Base-by-base conservation (phyloP, 2,329 filamentous ascomycete genomes). In the Davidsoniella eucalypti region DNA sequence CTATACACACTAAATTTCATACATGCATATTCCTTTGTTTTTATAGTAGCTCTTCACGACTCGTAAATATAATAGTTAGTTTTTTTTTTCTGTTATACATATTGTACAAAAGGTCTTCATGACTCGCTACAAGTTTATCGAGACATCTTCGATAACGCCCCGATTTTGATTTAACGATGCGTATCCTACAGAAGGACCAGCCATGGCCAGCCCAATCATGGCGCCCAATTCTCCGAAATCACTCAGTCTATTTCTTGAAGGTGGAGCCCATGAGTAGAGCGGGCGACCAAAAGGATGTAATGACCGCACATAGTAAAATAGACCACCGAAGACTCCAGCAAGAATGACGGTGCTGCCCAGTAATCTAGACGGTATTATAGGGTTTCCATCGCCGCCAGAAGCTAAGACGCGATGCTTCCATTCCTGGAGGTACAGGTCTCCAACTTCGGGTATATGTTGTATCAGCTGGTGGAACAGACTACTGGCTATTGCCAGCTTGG, bases 191-290 rank as follows among this genome's bases (percentile, higher is more conserved):
- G 40, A 21, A 18, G 43, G 23, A 16, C 51, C 46, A 6, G 47
- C 48, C 44, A 54, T 49, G 3, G 50, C 57, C 21, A 58, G 52
- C 23, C 61, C 57, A 26, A 75, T 55, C 60, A 75, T 67, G 1
- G 65, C 63, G 1, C 71, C 70, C 14, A 72, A 60, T 18, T 70
- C 67, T 3, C 71, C 71, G 55, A 71, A 70, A 51, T 64, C 63
- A 45, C 64, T 61, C 33, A 74, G 54, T 46, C 59, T 60, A 2
- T 61, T 58, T 1, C 61, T 43, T 8, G 39, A 57, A 10, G 55
- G 57, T 38, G 63, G 58, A 51, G 60, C 60, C 64, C 71, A 75
- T 1, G 64, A 56, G 47, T 75, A 67, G 10, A 62, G 61, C 17
- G 61, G 58, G n/a, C 64, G 60, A 1, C 72, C 72, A 54, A 72